Conservation (phyloP, 2,329 filamentous ascomycete genomes). For the Mycogone perniciosa region DNA sequence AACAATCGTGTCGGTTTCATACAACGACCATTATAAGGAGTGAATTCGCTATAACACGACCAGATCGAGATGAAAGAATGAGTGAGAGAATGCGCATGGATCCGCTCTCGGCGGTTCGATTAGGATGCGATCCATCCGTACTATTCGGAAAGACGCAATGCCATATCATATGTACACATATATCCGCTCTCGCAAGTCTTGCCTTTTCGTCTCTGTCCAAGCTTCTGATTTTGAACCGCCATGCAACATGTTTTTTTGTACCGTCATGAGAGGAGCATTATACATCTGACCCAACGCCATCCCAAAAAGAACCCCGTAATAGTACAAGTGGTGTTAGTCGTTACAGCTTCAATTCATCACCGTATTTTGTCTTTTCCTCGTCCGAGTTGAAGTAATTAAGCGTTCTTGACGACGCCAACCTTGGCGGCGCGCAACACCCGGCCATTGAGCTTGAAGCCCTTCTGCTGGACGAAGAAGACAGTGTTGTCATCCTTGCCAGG, state of each 20-base stretch:
- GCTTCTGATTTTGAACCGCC: constrained; percentile 16
- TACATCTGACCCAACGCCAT: constrained; percentile 35
- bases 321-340: constrained; percentile 24
- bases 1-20: too few relatives aligned
- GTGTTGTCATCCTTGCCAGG: constrained; percentile 82
- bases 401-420: constrained; percentile 92
- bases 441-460: constrained; percentile 92
- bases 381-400: constrained; percentile 23
- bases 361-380: too few relatives aligned
- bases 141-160: constrained; percentile 8
- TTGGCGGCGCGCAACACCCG: constrained; percentile 85
- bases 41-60: too few relatives aligned
- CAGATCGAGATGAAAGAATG: background rate
- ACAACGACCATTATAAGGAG: too few relatives aligned
- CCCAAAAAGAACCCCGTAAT: constrained; percentile 23
- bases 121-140: constrained; percentile 7
- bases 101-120: constrained; percentile 9
- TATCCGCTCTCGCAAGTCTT: constrained; percentile 10
- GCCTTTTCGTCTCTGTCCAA: constrained; percentile 11
- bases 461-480: constrained; percentile 89
- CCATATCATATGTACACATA: constrained; percentile 15
- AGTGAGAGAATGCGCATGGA: constrained; percentile 3
- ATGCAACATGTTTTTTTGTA: constrained; percentile 21
- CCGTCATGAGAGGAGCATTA: constrained; percentile 43
- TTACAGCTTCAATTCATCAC: background rate